Conservation (phyloP, 257 asterid genomes). For the Plantago elongata region DNA sequence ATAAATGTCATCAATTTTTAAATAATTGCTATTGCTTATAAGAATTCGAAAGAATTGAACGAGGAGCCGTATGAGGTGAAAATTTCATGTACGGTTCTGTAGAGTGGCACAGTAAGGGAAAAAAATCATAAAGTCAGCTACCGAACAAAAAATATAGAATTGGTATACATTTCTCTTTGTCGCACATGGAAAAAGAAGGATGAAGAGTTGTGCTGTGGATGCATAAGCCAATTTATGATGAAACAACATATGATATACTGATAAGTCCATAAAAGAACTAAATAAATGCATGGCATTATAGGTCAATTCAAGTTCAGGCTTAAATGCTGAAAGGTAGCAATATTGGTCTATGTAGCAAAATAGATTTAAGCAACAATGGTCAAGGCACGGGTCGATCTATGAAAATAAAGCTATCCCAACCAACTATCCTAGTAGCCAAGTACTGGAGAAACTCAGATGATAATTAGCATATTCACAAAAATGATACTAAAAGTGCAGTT, state of each 20-base stretch:
- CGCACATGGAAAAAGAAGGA: neutral
- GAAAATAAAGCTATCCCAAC: neutral
- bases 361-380: conserved; percentile 8
- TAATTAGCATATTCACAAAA: conserved; percentile 1
- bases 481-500: conserved; percentile 4
- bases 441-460: neutral
- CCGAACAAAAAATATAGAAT: neutral
- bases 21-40: neutral
- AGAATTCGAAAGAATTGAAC: no score
- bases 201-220: neutral
- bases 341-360: neutral
- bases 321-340: neutral
- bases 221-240: neutral
- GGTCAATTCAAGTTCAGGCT: neutral
- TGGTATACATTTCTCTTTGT: neutral
- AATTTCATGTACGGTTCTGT: no score
- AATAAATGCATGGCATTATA: neutral
- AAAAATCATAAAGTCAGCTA: neutral
- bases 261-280: neutral
- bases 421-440: conserved; percentile 8
- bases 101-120: no score
- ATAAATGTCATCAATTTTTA: conserved; percentile 8
- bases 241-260: neutral
- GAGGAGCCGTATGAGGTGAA: no score
- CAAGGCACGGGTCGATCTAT: conserved; percentile 1